Base-by-base conservation (phyloP, 768 basidiomycete species). In the Leccinum longicurvipes region DNA sequence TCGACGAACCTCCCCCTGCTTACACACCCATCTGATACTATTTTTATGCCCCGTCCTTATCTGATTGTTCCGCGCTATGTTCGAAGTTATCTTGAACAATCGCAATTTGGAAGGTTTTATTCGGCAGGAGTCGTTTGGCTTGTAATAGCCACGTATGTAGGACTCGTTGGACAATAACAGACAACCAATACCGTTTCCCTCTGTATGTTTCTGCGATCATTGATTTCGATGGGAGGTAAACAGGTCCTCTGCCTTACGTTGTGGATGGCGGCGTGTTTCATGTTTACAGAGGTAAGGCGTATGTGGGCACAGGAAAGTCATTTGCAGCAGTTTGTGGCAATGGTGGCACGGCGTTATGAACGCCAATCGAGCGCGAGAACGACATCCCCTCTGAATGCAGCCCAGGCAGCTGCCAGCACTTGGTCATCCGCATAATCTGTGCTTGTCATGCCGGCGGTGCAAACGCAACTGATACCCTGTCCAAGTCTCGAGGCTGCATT, bases 1-100 rank as follows among this genome's bases (percentile, higher is more conserved):
- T 41, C 21, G 56, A 49, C 2, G 70, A 68, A 2, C 58, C 68
- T 27, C 68, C 68, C 11, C 68, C 68, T 12, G 63, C 70, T 27
- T 69, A 69, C 12, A 72, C 68, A 19, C 60, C 61, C 14, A 4
- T 59, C 2, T 61, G 27, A 70, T 14, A n/a, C 3, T 47, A 7
- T 21, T 27, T 28, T 19, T 49, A 36, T 1, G 19, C n/a, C 46
- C 31, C 10, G 3, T 21, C 9, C 42, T 15, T 44, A 10, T 51
- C 21, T 17, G 6, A 46, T 19, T 19, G 17, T n/a, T 39, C 15
- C 36, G 8, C 1, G 57, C 4, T 25, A 3, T 15, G n/a, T 31
- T 32, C 36, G 32, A 21, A 29, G n/a, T 12, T 23, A 10, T 29
- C 10, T n/a, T 39, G 36, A 9, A 10, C 6, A 47, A 24, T 54